A percentile compares a stretch with the other conserved stretches of the same genome.
Evolutionary conservation across 257 asterid genomes (phyloP).

Genomic region (Orobanche coerulescens): DNA sequence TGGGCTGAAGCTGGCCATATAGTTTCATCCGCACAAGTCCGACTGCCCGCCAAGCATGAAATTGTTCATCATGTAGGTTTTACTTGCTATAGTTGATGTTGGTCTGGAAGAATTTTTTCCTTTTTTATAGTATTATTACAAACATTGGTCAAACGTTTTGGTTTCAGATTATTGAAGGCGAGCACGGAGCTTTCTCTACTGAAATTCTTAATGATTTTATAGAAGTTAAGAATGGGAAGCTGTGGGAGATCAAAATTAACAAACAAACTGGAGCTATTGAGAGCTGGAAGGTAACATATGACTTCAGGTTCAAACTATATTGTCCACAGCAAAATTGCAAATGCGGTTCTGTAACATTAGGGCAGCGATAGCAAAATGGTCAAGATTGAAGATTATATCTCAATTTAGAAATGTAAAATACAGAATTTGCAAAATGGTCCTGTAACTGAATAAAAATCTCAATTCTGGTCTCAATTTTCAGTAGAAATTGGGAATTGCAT

Average conservation of each 20-base stretch:
- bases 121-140: slow-evolving; percentile 2
- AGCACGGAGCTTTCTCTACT: slow-evolving; percentile 28
- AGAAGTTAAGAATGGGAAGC: slow-evolving; percentile 41
- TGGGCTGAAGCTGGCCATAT: slow-evolving; percentile 88
- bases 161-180: slow-evolving; percentile 41
- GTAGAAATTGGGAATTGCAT: no score
- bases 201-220: slow-evolving; percentile 48
- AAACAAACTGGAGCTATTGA: slow-evolving; percentile 56
- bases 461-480: no score
- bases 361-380: no score
- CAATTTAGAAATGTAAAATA: no score
- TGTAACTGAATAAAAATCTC: no score
- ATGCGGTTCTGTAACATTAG: no score
- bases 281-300: slow-evolving; percentile 73
- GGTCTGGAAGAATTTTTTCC: slow-evolving; percentile 9
- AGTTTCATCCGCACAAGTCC: slow-evolving; percentile 70
- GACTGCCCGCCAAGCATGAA: slow-evolving; percentile 49
- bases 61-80: slow-evolving; percentile 53
- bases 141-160: slow-evolving; percentile 13
- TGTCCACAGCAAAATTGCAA: no score
- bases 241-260: slow-evolving; percentile 75
- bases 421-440: no score
- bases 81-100: slow-evolving; percentile 14
- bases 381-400: no score
- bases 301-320: neutral